phyloP scores from a whole-genome alignment of 495 filamentous ascomycete species.

The Trichocladium uniseriatum region DNA sequence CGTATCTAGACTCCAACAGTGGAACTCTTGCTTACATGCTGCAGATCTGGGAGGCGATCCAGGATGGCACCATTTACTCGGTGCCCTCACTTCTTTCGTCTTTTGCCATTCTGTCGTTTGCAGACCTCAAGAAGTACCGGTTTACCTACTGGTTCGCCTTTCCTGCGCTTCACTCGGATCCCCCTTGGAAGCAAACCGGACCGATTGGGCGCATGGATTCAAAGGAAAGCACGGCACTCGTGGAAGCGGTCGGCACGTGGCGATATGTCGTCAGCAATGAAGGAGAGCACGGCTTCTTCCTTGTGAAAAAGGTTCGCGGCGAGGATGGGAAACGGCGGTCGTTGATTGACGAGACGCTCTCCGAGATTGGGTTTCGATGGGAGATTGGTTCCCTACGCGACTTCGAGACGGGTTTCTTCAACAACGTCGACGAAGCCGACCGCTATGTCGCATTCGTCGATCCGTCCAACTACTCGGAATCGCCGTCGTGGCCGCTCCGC shows the following conservation, averaged over 20 bases:
- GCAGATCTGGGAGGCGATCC: constrained; percentile 94
- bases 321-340: constrained; percentile 22
- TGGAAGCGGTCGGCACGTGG: constrained; percentile 79
- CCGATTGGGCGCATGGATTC: constrained; percentile 46
- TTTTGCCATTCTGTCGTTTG: constrained; percentile 85
- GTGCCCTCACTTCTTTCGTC: constrained; percentile 83
- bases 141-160: constrained; percentile 95
- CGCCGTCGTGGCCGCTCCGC: constrained; percentile 85
- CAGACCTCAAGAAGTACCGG: constrained; percentile 90
- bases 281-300: constrained; percentile 86
- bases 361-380: constrained; percentile 57
- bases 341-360: constrained; percentile 26
- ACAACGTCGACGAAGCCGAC: constrained; percentile 54
- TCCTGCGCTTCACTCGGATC: constrained; percentile 81
- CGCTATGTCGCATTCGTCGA: constrained; percentile 81
- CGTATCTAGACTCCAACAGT: constrained; percentile 12
- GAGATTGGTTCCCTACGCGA: constrained; percentile 60
- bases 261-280: constrained; percentile 64
- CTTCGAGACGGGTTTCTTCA: constrained; percentile 85
- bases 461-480: constrained; percentile 76
- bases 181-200: constrained; percentile 55
- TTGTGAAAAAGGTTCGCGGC: constrained; percentile 62
- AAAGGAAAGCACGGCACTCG: constrained; percentile 62
- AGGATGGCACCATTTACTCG: constrained; percentile 90
- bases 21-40: constrained; percentile 7